Base-by-base conservation (phyloP, 805 yeast genomes). In the Saccharomycopsis amapae region DNA sequence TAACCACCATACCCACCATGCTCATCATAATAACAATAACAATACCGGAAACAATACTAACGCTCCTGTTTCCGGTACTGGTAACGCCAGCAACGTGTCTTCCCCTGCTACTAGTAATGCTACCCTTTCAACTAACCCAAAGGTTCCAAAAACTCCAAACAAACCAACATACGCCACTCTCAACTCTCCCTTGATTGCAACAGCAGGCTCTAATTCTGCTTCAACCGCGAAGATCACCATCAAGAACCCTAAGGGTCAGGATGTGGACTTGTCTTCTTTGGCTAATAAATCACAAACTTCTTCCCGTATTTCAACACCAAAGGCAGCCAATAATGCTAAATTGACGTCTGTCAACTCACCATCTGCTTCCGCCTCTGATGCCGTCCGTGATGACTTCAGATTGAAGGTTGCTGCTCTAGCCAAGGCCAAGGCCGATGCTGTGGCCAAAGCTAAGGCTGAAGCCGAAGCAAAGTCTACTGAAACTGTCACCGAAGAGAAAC, bases 381-480 rank as follows among this genome's bases (percentile, higher is more conserved):
- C 48, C 4, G 44, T 38, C 15, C 30, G 53, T n/a, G n/a, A n/a
- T n/a, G n/a, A n/a, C n/a, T n/a, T n/a, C n/a, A n/a, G n/a, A n/a
- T n/a, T n/a, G n/a, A 51, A 39, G n/a, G 56, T 50, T 22, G 57
- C 53, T 40, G 46, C 39, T 42, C 34, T 19, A 4, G 38, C 33
- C n/a, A 46, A 42, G 24, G 44, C 42, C 22, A 40, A 43, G 31
- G 28, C 19, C 15, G 45, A 38, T 38, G 45, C 48, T 19, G 51
- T 17, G 32, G 18, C 19, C 19, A 38, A 38, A 30, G 47, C 42
- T 20, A 34, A 31, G 36, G 38, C 44, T 18, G 38, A 31, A 19
- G 38, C 24, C 13, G 15, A 31, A 15, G 38, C 37, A 20, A n/a
- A n/a, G n/a, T n/a, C n/a, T n/a, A n/a, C n/a, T n/a, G n/a, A n/a